phyloP scores from a whole-genome alignment of 129 eudicot genomes.

The Chrysanthemum seticuspe region DNA sequence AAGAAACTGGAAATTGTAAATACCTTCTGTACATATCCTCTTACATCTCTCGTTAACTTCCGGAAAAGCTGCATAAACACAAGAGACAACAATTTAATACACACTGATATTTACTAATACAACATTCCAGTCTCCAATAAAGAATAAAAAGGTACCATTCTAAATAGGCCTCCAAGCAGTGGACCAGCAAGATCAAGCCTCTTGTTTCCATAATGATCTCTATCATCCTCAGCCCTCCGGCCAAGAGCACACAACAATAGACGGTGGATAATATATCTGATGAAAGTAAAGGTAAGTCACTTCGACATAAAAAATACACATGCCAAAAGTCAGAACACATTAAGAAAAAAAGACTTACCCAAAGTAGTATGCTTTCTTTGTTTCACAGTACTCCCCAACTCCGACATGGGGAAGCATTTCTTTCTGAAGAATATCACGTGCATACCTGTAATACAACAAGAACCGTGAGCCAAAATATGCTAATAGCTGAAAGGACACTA shows the following conservation, averaged over 20 bases:
- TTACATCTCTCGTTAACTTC: slow-evolving; percentile 91
- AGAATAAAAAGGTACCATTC: slow-evolving; percentile 49
- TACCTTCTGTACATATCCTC: slow-evolving; percentile 92
- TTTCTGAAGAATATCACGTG: slow-evolving; percentile 84
- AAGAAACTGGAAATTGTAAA: neutral
- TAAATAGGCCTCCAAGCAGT: slow-evolving; percentile 81
- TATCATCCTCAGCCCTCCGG: slow-evolving; percentile 93
- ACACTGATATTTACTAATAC: slow-evolving; percentile 3
- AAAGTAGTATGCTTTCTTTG: slow-evolving; percentile 91
- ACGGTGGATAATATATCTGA: slow-evolving; percentile 87
- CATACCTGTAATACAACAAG: slow-evolving; percentile 55
- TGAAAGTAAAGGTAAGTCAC: slow-evolving; percentile 1
- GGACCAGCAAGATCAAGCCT: slow-evolving; percentile 99
- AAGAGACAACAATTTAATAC: slow-evolving; percentile 5
- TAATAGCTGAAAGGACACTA: neutral
- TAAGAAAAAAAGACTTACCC: slow-evolving; percentile 46
- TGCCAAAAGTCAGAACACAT: neutral
- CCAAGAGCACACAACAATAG: slow-evolving; percentile 91
- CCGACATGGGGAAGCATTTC: slow-evolving; percentile 99
- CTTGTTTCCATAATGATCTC: slow-evolving; percentile 98
- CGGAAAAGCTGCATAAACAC: slow-evolving; percentile 61
- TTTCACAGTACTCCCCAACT: slow-evolving; percentile 88
- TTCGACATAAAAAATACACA: slow-evolving; percentile 2
- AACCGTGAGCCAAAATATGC: neutral
- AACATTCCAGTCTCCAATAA: neutral